These are phyloP conservation scores for Eutrema heterophyllum DNA, from an alignment of 345 rosid genomes.

Conservation along the genomic window DNA sequence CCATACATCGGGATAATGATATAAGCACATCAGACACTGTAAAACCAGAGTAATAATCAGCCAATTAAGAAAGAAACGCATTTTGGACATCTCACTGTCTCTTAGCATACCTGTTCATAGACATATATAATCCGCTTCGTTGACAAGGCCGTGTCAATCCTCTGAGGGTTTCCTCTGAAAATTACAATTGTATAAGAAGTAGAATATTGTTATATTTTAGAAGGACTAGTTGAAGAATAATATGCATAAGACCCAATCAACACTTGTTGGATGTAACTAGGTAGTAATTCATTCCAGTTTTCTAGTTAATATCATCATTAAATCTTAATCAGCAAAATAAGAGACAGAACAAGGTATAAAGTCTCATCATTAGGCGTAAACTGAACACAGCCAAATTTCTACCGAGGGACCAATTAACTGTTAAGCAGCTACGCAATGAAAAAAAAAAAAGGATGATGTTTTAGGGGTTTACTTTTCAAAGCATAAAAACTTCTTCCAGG, in stretches of 20 bases:
- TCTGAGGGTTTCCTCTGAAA: slow-evolving; percentile 91
- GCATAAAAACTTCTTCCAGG: slow-evolving; percentile 81
- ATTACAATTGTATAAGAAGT: slow-evolving; percentile 5
- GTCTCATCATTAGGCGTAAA: not conserved
- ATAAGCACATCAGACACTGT: slow-evolving; percentile 92
- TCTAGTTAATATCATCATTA: not conserved
- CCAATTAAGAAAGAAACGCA: not conserved
- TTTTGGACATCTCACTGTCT: slow-evolving; percentile 11
- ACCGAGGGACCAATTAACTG: not conserved
- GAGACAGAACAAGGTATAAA: not conserved
- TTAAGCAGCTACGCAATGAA: not conserved
- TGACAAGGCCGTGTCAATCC: slow-evolving; percentile 69
- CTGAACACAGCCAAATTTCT: not conserved
- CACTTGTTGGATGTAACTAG: not conserved
- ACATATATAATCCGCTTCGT: slow-evolving; percentile 80
- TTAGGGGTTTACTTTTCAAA: slow-evolving; percentile 72
- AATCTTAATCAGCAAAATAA: not conserved
- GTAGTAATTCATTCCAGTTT: slow-evolving; percentile 4
- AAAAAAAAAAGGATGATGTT: not conserved
- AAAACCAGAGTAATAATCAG: slow-evolving; percentile 26
- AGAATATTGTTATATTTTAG: not conserved
- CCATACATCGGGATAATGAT: slow-evolving; percentile 95
- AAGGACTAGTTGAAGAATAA: not conserved
- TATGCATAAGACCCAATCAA: not conserved
- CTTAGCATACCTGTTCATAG: slow-evolving; percentile 75